A percentile compares a stretch with the other conserved stretches of the same genome.
Conservation (phyloP, 208 protist species). For the Trypanosoma melophagium region DNA sequence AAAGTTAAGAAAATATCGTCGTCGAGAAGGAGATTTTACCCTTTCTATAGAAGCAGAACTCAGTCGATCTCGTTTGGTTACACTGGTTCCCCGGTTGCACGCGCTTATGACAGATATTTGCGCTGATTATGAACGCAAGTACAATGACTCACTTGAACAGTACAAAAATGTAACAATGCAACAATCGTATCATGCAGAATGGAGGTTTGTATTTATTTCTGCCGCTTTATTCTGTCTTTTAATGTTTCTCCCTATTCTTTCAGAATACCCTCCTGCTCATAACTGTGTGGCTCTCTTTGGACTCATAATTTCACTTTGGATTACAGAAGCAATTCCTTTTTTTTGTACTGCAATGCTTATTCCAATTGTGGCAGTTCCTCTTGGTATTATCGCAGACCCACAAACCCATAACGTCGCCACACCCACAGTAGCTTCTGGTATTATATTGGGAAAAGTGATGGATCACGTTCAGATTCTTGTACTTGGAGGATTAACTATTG, state of each 20-base stretch:
- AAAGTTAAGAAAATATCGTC: conserved; percentile 87
- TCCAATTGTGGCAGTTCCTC: conserved; percentile 81
- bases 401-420: conserved; percentile 45
- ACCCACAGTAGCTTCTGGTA: conserved; percentile 65
- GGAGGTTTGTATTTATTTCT: conserved; percentile 77
- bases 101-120: conserved; percentile 62
- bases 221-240: conserved; percentile 60
- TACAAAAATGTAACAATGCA: conserved; percentile 74
- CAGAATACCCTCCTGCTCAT: conserved; percentile 70
- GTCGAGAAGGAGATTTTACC: conserved; percentile 67
- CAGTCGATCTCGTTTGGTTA: conserved; percentile 66
- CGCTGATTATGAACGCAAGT: conserved; percentile 86
- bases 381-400: conserved; percentile 78
- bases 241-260: conserved; percentile 66
- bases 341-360: conserved; percentile 93
- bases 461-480: conserved; percentile 92
- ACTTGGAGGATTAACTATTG: conserved; percentile 90
- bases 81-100: conserved; percentile 69
- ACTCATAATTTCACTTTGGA: conserved; percentile 87
- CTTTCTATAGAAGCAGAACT: conserved; percentile 75
- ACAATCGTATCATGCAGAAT: conserved; percentile 75
- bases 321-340: conserved; percentile 91
- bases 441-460: conserved; percentile 85
- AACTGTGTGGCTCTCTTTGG: conserved; percentile 89
- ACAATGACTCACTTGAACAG: conserved; percentile 74